These are phyloP conservation scores for Vaucheria bursata DNA, from an alignment of 352 stramenopile genomes.

Conservation along the genomic window DNA sequence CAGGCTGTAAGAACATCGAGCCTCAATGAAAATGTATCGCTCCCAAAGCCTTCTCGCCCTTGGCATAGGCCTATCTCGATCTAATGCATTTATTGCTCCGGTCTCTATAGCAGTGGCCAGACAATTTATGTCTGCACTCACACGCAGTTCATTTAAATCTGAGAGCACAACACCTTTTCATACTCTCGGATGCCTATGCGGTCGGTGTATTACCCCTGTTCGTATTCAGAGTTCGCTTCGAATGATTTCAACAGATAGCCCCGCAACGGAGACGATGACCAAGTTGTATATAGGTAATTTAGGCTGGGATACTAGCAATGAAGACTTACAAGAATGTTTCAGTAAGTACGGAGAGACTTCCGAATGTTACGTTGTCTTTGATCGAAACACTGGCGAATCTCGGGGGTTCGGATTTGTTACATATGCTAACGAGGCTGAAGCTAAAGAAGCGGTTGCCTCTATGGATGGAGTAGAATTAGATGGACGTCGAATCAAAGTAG, in stretches of 20 bases:
- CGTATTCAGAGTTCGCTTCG: neutral
- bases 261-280: neutral
- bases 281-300: conserved; percentile 8
- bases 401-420: conserved; percentile 12
- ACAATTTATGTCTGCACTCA: neutral
- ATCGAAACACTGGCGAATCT: neutral
- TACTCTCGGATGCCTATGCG: neutral
- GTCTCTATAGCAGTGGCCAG: neutral
- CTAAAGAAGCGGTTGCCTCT: neutral
- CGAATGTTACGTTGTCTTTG: neutral
- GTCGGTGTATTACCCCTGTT: neutral
- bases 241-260: neutral
- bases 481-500: conserved; percentile 36
- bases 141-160: neutral
- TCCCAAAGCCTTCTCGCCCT: neutral
- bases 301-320: neutral
- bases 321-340: conserved; percentile 1
- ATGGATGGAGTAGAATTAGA: conserved; percentile 11
- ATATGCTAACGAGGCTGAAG: neutral
- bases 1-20: no score
- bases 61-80: neutral
- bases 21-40: conserved; percentile 4
- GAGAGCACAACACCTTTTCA: neutral
- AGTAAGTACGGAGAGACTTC: neutral
- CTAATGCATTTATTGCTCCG: neutral